Evolutionary conservation across 768 basidiomycete genomes (phyloP), one percentile per base, ranked within the genome.

Genomic region (Termitomyces sp.): DNA sequence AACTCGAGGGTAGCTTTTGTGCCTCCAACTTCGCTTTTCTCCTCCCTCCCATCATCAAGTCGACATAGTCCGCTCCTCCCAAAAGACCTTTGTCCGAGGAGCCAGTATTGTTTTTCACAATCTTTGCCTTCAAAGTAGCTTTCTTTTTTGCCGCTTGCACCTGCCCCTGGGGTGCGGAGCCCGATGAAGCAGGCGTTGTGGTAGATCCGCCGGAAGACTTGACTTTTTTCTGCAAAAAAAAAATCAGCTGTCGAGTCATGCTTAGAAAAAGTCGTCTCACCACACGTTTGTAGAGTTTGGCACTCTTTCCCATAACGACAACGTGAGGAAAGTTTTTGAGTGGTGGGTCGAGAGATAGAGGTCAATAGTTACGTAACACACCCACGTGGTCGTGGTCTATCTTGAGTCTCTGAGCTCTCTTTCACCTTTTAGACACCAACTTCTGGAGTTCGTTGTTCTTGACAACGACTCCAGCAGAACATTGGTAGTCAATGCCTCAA

Each of bases 11-110:
- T 41, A 91, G 67, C 62, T 87, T 91, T 42, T 74, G 66, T 7
- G 86, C 88, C 69, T 91, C 90, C 65, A 81, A 77, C 53, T 72
- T 76, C 14, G 84, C 88, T 65, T 82, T 88, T 63, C 79, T 77
- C 58, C 89, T 75, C n/a, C 88, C 77, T 17, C 89, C 89, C 77
- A 85, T 76, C 76, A 90, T 72, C 60, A 92, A 67, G 11, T 81
- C 76, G 45, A 92, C 84, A 65, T 92, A 92, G 69, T 92, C 90
- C 31, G 86, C 89, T 19, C 81, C 88, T 19, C 87, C 89, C 37
- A 91, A 74, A 3, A 91, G 78, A 52, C 67, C 78, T 0, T 71
- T 76, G 14, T 64, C 62, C 19, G 63, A 66, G 21, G 60, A 46
- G 54, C 63, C 57, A 14, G 65, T 51, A 3, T 43, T 63, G 51